Base-by-base conservation (phyloP, 2,329 filamentous ascomycete species). In the Penicillium sp. region DNA sequence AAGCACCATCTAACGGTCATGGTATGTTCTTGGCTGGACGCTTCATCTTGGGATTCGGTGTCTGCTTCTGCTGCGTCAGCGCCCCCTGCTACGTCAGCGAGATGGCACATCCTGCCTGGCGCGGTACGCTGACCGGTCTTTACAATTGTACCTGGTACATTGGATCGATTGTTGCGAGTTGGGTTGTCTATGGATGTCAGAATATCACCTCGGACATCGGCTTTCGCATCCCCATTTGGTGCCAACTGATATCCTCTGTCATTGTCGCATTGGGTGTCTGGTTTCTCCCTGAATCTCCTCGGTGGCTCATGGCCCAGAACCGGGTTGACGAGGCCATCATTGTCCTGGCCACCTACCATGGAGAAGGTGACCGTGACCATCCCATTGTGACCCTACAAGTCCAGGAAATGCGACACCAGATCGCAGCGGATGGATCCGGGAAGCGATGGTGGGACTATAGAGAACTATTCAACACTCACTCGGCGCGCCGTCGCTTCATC, bases 31-130 rank as follows among this genome's bases (percentile, higher is more conserved):
- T 86, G 68, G 81, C 73, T 7, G 79, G 81, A 5, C 74, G 81
- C 23, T 82, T 83, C 64, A 63, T 83, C 23, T 74, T 83, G 20
- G 81, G 81, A 6, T 81, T 82, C 56, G 84, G 84, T 40, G 82
- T 84, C 43, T 78, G 80, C 2, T 82, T 87, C 58, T 80, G 81
- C 3, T 79, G 81, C 5, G 79, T 81, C 3, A 83, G 83, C 5
- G 84, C 81, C 1, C 85, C 85, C 1, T 80, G 83, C n/a, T 87
- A 86, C 65, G 81, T 82, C 16, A 81, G 83, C 46, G 85, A 88
- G 66, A 77, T 85, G 56, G 78, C 83, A 1, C 85, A 87, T 63
- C 85, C 85, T 0, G 79, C 81, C 2, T 84, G 83, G 67, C 79
- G 85, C 59, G 84, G 83, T 42, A 75, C 83, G 21, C 74, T 85